Base-by-base conservation (phyloP, 1,284 basidiomycete genomes). In the Austroboletus novae-zelandiae region DNA sequence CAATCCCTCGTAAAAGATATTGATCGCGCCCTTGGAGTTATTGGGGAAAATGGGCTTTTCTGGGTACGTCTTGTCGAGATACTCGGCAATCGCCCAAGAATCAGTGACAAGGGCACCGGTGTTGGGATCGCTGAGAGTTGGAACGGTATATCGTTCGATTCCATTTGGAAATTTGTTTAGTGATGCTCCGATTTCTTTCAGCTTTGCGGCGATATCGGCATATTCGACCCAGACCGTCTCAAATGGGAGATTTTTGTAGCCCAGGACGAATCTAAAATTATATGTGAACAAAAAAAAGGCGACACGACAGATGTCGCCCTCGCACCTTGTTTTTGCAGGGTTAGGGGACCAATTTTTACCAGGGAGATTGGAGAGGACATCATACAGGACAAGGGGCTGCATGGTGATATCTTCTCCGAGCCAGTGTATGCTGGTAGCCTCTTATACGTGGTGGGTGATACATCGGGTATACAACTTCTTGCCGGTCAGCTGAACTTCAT, bases 61-160 rank as follows among this genome's bases (percentile, higher is more conserved):
- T 0, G 74, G 72, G 53, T 77, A 77, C 15, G 69, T 69, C 43
- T 62, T 56, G 49, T 80, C 77, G 27, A 80, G 69, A 51, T 77
- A 79, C 35, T 67, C 61, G 0, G 74, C 68, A 37, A 77, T 77
- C 30, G 51, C 53, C 40, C 57, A 60, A 4, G 72, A 77, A 46
- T 74, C 71, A 30, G 65, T 62, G 39, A 77, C 44, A 31, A 65
- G 45, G 7, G 56, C 62, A 2, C 67, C 62, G 0, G 68, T 70
- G 30, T 62, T 61, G 20, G 61, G 61, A 40, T 73, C 67, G 31
- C 57, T 53, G 41, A 66, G 61, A 11, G 68, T 64, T 20, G 73
- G 74, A 11, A 73, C 32, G 0, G 73, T 74, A 23, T 67, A 58
- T 2, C 4, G 7, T 13, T 56, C 50, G 1, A 23, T 48, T 23